A percentile compares a stretch with the other conserved stretches of the same genome.
Conservation (phyloP, 768 basidiomycete genomes). For the Trametes cinnabarina region DNA sequence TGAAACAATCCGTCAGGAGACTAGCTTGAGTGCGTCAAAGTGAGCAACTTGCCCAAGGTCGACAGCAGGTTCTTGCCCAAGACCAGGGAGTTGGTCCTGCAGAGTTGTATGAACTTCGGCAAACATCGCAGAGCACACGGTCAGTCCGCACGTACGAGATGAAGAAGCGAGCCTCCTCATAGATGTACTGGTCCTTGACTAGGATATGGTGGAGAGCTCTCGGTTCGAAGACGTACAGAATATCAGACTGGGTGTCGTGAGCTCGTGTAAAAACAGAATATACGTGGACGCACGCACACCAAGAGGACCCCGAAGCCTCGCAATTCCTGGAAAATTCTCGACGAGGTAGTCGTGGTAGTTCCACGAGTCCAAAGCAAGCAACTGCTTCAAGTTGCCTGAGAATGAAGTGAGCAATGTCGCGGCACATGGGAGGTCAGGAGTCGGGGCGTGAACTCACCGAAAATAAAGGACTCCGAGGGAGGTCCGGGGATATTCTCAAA, state of each 20-base stretch:
- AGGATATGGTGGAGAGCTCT: conserved; percentile 19
- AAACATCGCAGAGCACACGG: neutral
- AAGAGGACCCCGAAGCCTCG: neutral
- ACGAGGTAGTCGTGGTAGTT: too few species aligned
- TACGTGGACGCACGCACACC: neutral
- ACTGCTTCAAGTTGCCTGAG: conserved; percentile 16
- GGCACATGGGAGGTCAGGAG: neutral
- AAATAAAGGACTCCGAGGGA: conserved; percentile 9
- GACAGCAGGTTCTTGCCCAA: conserved; percentile 1
- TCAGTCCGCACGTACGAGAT: conserved; percentile 1
- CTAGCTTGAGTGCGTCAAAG: neutral
- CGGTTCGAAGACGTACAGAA: neutral
- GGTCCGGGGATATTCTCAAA: conserved; percentile 23
- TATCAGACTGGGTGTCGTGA: neutral
- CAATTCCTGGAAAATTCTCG: too few species aligned
- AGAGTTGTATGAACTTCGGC: too few species aligned
- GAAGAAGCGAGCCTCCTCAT: conserved; percentile 15
- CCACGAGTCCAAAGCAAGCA: neutral
- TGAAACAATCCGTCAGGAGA: too few species aligned
- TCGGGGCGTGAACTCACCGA: conserved; percentile 4
- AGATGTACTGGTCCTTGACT: conserved; percentile 23
- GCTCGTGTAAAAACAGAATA: neutral
- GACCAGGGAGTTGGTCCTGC: neutral
- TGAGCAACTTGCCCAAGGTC: neutral
- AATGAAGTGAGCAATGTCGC: too few species aligned